Evolutionary conservation across 2,329 filamentous ascomycete genomes (phyloP), one percentile per base, ranked within the genome.

Genomic region (Aspergillus aculeatus): DNA sequence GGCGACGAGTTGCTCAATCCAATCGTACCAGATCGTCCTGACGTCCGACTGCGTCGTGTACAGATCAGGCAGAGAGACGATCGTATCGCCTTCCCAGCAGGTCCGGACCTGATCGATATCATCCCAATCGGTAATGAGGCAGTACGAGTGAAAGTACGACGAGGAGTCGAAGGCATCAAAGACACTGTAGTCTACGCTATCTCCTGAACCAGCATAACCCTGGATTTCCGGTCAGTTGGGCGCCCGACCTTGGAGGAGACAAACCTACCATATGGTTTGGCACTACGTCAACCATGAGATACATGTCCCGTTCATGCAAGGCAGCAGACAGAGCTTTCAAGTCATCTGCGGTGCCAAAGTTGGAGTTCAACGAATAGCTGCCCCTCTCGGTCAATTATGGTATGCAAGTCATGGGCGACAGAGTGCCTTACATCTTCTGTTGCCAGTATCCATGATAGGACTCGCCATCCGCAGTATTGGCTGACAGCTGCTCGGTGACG

Each of bases 281-380:
- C 2, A 86, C 84, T 1, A 86, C 75, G 61, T 87, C 84, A 2
- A 87, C 77, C 84, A 87, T 87, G 41, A 87, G 73, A 64, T 84
- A 84, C 84, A 86, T 87, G 16, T 73, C 79, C 4, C 83, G 77
- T 19, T 73, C 70, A 66, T 88, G 86, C 1, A 86, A 72, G 2
- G 82, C 84, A 23, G 75, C 72, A 1, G 86, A 79, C 6, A 90
- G 78, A 4, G 77, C 80, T 63, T 81, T 81, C 58, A 90, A 77
- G 64, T 90, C 87, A 14, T 82, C 77, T 4, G 79, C 78, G 0
- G 83, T 84, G 31, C 88, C 87, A 62, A 84, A 86, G 59, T 85
- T 78, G 2, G 78, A 62, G 66, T 90, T 88, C 57, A 89, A 71
- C 14, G 74, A 65, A 64, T 82, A 82, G 32, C 73, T 75, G 26